phyloP scores from a whole-genome alignment of 2,329 filamentous ascomycete genomes.

The Fusarium verrucosum region DNA sequence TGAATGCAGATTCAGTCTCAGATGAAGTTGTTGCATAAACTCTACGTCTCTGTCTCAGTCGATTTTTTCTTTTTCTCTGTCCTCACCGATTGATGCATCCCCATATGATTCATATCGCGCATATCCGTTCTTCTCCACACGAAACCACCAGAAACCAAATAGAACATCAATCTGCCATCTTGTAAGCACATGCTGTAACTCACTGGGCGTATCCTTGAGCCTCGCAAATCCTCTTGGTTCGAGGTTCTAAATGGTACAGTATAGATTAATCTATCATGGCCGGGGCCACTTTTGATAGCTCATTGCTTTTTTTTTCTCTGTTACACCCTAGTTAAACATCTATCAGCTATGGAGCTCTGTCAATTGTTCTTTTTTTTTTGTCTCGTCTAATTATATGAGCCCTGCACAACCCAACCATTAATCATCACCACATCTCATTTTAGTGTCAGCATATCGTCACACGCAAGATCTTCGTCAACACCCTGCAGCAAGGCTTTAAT shows the following conservation, averaged over 20 bases:
- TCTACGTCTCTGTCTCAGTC: not conserved
- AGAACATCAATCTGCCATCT: constrained; percentile 5
- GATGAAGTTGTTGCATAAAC: not conserved
- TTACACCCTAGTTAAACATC: not conserved
- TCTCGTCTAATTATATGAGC: constrained; percentile 29
- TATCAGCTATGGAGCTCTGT: not conserved
- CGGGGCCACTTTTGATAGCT: constrained; percentile 27
- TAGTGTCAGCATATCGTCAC: constrained; percentile 14
- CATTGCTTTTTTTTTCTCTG: constrained; percentile 9
- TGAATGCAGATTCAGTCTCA: not conserved
- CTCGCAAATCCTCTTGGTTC: constrained; percentile 12
- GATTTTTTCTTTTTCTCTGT: not conserved
- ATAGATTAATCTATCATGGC: constrained; percentile 15
- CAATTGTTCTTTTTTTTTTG: constrained; percentile 6
- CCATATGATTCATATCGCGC: constrained; percentile 1
- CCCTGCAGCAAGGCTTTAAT: constrained; percentile 5
- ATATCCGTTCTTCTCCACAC: constrained; percentile 15
- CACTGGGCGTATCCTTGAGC: constrained; percentile 9
- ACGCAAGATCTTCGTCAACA: constrained; percentile 14
- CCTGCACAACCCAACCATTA: constrained; percentile 30
- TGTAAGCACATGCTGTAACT: constrained; percentile 1
- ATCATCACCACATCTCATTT: constrained; percentile 38
- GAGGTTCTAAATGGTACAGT: too few relatives aligned
- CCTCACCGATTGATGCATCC: constrained; percentile 13
- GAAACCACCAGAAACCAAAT: not conserved